A percentile compares a stretch with the other conserved stretches of the same genome.
These are phyloP conservation scores for Pseudoturritis turrita DNA, from an alignment of 345 rosid species.

Conservation along the genomic window DNA sequence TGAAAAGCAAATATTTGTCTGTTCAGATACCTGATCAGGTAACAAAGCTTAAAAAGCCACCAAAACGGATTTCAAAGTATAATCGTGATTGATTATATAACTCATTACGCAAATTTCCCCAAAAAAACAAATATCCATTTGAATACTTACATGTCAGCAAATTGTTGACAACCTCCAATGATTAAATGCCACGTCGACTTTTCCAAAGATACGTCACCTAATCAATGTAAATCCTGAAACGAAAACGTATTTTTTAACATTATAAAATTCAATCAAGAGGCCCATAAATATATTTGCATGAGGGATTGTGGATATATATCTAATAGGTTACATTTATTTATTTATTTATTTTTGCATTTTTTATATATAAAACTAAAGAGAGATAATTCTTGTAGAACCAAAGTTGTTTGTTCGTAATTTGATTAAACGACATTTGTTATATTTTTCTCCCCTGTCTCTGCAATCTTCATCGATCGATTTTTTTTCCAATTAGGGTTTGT, in stretches of 20 bases:
- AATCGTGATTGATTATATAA: too few species aligned
- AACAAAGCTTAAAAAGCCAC: conserved; percentile 3
- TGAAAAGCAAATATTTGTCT: conserved; percentile 14
- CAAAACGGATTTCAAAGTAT: background rate
- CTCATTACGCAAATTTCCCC: too few species aligned
- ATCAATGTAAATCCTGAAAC: background rate
- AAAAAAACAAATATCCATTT: background rate
- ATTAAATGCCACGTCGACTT: background rate
- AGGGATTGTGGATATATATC: background rate
- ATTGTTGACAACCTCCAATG: background rate
- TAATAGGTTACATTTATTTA: background rate
- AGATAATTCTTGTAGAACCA: background rate
- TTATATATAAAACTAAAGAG: background rate
- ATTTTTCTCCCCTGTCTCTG: background rate
- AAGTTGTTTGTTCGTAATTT: background rate
- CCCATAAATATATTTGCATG: background rate
- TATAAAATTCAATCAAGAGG: background rate
- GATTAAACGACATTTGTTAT: background rate
- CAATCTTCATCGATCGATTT: background rate
- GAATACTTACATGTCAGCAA: background rate
- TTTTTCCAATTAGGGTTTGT: background rate
- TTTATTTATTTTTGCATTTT: background rate
- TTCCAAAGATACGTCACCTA: background rate
- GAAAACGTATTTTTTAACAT: background rate
- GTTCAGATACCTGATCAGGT: conserved; percentile 17